Evolutionary conservation across 2,329 filamentous ascomycete species (phyloP), one percentile per base, ranked within the genome.

Genomic region (Hymenoscyphus scutula): DNA sequence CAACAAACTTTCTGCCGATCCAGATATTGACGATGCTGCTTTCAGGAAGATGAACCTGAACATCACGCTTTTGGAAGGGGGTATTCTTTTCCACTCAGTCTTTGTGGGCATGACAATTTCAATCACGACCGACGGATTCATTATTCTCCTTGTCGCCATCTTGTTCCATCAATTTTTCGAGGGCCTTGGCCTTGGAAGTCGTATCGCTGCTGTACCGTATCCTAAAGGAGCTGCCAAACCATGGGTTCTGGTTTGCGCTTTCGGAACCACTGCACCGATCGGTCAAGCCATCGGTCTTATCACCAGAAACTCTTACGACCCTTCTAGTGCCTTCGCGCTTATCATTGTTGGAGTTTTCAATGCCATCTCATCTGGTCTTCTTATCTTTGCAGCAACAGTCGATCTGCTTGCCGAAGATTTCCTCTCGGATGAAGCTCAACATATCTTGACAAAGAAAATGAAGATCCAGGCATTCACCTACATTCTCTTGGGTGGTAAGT

Each of bases 311-410:
- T 78, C 93, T 66, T 95, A 94, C 76, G 89, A 91, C 66, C 90
- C 91, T 1, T 81, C 84, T 68, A 90, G 88, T 70, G 83, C 90
- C 73, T 84, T 86, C 0, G 91, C 91, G 0, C 76, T 95, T 54
- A 78, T 95, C 34, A 87, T 92, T 76, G 91, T 94, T 7, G 91
- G 91, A n/a, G 84, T 91, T 72, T 94, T 92, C 81, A 94, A 95
- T 70, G 90, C 91, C 48, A 88, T 95, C 57, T 92, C 89, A 13
- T 87, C 88, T 56, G 91, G 91, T 0, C 79, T 95, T 60, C 76
- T 95, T 37, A 80, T 94, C 4, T 95, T 92, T 73, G 90, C 91
- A 0, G 90, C 89, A 0, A 78, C 94, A 48, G 91, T 94, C 5
- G 90, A 95, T 77, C 80, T 95, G 27, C 80, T 95, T 56, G 89